Percentiles rank a stretch among this genome's conserved stretches.
Conservation (phyloP, 2,329 filamentous ascomycete species). For the Sarocladium kiliense region DNA sequence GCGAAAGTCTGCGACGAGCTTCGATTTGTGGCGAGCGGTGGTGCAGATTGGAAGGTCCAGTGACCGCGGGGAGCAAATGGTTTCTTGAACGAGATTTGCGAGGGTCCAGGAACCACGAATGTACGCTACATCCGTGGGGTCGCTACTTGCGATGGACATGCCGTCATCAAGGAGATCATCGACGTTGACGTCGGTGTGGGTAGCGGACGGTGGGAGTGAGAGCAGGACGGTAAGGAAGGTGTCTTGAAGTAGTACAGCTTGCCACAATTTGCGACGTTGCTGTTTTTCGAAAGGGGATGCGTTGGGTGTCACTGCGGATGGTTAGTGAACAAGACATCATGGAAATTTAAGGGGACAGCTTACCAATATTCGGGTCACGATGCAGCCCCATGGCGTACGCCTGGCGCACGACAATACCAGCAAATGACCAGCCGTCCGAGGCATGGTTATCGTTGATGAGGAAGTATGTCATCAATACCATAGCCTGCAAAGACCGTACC, state of each 20-base stretch:
- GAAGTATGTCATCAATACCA: slow-evolving; percentile 77
- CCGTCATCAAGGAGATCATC: slow-evolving; percentile 66
- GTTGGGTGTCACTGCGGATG: slow-evolving; percentile 51
- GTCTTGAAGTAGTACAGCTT: slow-evolving; percentile 74
- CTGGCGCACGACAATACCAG: slow-evolving; percentile 70
- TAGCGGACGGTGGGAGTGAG: slow-evolving; percentile 71
- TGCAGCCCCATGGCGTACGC: slow-evolving; percentile 79
- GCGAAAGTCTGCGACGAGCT: slow-evolving; percentile 64
- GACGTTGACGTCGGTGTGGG: slow-evolving; percentile 73
- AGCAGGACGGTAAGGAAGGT: slow-evolving; percentile 76
- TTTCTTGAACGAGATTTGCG: slow-evolving; percentile 72
- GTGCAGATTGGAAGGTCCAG: slow-evolving; percentile 67
- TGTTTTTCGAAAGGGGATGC: slow-evolving; percentile 70
- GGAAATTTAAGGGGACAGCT: background rate
- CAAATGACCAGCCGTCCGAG: slow-evolving; percentile 78
- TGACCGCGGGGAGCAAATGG: slow-evolving; percentile 68
- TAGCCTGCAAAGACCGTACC: slow-evolving; percentile 68
- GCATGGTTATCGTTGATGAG: slow-evolving; percentile 83
- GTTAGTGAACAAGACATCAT: slow-evolving; percentile 5
- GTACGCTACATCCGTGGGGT: slow-evolving; percentile 64
- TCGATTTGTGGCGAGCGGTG: slow-evolving; percentile 63
- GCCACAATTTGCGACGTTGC: slow-evolving; percentile 74
- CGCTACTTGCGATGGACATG: slow-evolving; percentile 49
- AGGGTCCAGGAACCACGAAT: slow-evolving; percentile 74
- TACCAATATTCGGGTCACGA: slow-evolving; percentile 69